Evolutionary conservation across 1,284 basidiomycete species (phyloP), one percentile per base, ranked within the genome.

Genomic region (Calocybe gambosa): DNA sequence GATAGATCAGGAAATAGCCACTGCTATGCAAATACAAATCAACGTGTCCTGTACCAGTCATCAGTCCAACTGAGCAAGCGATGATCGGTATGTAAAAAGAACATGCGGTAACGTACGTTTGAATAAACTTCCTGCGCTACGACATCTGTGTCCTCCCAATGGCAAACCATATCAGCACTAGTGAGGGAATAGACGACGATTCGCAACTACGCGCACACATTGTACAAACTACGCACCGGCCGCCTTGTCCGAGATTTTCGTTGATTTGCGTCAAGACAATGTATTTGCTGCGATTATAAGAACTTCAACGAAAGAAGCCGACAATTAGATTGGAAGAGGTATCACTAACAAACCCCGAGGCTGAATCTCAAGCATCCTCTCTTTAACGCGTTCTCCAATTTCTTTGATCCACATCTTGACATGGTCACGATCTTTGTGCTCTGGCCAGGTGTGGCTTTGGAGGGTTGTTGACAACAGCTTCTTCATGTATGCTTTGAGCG

Each of bases 201-300:
- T 29, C 31, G 31, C n/a, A 34, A 15, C 3, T 4, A 15, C 13
- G 15, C 31, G n/a, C 31, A 39, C 36, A 42, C 33, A 44, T 37
- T 39, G 41, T n/a, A 5, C 12, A 26, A 41, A 15, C 39, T 47
- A 57, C 77, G 62, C 56, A 88, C 86, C 86, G 77, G 57, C 84
- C 85, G 46, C 85, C 87, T 62, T 90, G 87, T 4, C 84, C 84
- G 47, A 78, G 66, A 58, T 89, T 89, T 69, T 89, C 85, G 61
- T 80, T 85, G 52, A 88, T 82, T 59, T 89, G 86, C 34, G 86
- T 87, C 44, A 88, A 68, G 36, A 90, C 87, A 48, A 89, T 78
- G 60, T 87, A 90, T 70, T 90, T 90, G 60, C 86, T 89, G 54
- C 42, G 55, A 34, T 21, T 31, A 52, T 38, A 43, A 26, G 25